phyloP scores from a whole-genome alignment of 495 filamentous ascomycete genomes.

The Lichenothelia convexa region DNA sequence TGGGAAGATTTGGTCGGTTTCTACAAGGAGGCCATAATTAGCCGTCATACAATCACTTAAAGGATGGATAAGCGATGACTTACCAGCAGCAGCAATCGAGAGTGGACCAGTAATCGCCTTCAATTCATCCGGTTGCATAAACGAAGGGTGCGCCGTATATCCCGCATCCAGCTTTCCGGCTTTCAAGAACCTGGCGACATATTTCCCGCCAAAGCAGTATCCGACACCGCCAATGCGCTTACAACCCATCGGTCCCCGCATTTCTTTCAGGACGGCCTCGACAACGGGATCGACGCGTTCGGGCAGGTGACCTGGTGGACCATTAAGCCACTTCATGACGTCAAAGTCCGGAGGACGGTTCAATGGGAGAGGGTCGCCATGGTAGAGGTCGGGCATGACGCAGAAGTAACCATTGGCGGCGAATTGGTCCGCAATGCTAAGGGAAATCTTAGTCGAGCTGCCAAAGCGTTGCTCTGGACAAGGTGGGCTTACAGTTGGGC shows the following conservation, averaged over 20 bases:
- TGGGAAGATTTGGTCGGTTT: constrained; percentile 67
- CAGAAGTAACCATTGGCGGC: constrained; percentile 67
- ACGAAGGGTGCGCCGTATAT: constrained; percentile 59
- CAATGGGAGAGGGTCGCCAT: constrained; percentile 46
- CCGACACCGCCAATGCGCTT: constrained; percentile 56
- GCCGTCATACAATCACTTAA: constrained; percentile 3
- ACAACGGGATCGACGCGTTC: constrained; percentile 47
- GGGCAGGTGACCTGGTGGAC: constrained; percentile 29
- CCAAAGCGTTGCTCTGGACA: background rate
- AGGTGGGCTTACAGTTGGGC: constrained; percentile 36
- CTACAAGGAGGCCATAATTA: constrained; percentile 25
- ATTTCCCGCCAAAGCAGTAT: constrained; percentile 63
- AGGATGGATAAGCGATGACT: constrained; percentile 6
- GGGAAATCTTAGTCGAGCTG: constrained; percentile 2
- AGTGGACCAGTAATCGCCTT: constrained; percentile 50
- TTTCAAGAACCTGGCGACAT: constrained; percentile 28
- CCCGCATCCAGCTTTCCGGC: constrained; percentile 37
- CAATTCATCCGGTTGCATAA: constrained; percentile 61
- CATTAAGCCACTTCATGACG: constrained; percentile 37
- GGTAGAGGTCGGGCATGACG: constrained; percentile 60
- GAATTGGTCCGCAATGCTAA: constrained; percentile 56
- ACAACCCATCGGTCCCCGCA: constrained; percentile 36
- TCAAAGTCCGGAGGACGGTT: constrained; percentile 40
- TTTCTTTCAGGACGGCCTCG: constrained; percentile 36
- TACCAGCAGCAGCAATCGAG: constrained; percentile 56